A percentile compares a stretch with the other conserved stretches of the same genome.
These are phyloP conservation scores for Ceratobasidium sp. DNA, from an alignment of 1,284 basidiomycete species.

Conservation along the genomic window DNA sequence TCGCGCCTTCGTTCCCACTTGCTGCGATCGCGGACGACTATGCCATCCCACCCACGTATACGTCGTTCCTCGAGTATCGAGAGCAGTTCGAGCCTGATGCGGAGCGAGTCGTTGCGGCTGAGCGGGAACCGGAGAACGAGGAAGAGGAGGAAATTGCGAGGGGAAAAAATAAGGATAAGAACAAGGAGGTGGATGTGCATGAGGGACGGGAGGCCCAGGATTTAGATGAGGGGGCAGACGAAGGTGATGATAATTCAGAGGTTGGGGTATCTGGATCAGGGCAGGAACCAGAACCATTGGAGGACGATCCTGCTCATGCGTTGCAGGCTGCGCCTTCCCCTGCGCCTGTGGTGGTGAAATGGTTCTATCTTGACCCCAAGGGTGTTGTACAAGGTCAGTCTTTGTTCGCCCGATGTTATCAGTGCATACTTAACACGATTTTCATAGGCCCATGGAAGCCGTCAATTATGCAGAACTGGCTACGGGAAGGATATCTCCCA, in stretches of 20 bases:
- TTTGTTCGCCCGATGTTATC: constrained; percentile 6
- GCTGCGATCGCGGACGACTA: constrained; percentile 88
- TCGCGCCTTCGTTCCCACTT: constrained; percentile 83
- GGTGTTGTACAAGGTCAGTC: constrained; percentile 74
- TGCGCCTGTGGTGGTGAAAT: constrained; percentile 63
- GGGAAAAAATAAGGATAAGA: not conserved
- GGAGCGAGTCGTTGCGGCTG: constrained; percentile 35
- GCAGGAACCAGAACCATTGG: not conserved
- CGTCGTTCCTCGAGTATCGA: constrained; percentile 75
- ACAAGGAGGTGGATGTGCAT: not conserved
- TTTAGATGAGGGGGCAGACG: constrained; percentile 2
- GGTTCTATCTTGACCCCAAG: constrained; percentile 85
- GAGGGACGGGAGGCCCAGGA: no score
- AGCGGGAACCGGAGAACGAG: constrained; percentile 49
- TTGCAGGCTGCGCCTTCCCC: constrained; percentile 18
- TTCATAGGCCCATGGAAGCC: constrained; percentile 80
- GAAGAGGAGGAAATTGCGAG: not conserved
- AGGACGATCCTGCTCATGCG: constrained; percentile 35
- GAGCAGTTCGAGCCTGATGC: constrained; percentile 52
- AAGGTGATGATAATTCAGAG: not conserved
- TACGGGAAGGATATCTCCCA: constrained; percentile 79
- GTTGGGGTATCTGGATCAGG: not conserved
- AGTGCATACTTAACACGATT: constrained; percentile 18
- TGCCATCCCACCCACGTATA: constrained; percentile 87
- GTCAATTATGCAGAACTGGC: constrained; percentile 86